Conservation (phyloP, 257 asterid species). For the Schizonepeta tenuifolia region DNA sequence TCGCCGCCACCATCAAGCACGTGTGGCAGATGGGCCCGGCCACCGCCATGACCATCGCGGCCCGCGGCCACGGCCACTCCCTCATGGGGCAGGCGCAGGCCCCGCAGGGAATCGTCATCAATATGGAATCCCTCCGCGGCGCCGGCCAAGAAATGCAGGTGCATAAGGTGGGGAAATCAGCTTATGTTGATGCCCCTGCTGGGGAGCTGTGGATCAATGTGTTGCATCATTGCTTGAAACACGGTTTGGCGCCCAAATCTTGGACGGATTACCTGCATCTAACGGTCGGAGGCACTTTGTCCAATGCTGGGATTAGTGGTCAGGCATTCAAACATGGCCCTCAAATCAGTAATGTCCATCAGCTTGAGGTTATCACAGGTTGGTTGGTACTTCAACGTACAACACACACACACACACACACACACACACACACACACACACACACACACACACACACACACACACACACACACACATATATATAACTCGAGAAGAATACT, state of each 20-base stretch:
- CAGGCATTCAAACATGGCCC: constrained; percentile 97
- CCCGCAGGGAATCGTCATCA: constrained; percentile 71
- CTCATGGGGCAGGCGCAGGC: constrained; percentile 80
- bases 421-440: not conserved
- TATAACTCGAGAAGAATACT: not conserved
- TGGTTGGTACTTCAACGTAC: constrained; percentile 50
- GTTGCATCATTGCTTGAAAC: constrained; percentile 64
- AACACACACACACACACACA: not conserved
- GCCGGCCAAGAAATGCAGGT: constrained; percentile 60
- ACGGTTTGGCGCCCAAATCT: constrained; percentile 80
- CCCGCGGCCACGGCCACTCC: constrained; percentile 88
- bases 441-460: not conserved
- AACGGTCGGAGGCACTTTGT: constrained; percentile 90
- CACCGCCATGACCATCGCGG: constrained; percentile 67
- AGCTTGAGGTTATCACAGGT: constrained; percentile 96
- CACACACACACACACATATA: not conserved
- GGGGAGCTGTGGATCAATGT: constrained; percentile 91
- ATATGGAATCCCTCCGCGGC: constrained; percentile 60
- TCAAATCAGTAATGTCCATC: constrained; percentile 85
- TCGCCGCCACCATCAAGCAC: constrained; percentile 65
- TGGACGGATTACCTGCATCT: constrained; percentile 96
- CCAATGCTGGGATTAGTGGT: constrained; percentile 94
- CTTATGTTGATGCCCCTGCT: constrained; percentile 71
- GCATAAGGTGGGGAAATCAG: constrained; percentile 40
- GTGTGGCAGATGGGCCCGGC: constrained; percentile 77